Conservation (phyloP, 140 eudicot genomes). For the Senecio squalidus region DNA sequence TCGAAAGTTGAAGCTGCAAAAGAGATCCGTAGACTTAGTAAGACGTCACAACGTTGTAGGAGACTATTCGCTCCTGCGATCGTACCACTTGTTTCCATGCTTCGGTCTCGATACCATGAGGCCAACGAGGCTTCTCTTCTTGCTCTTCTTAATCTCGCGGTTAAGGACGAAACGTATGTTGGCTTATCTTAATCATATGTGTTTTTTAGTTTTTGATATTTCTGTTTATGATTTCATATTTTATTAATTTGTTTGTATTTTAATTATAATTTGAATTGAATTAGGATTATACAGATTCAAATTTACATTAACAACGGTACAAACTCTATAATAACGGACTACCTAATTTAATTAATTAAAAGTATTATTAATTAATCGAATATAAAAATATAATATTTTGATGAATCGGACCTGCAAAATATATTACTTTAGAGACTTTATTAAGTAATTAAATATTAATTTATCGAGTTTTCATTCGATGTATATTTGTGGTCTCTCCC, state of each 20-base stretch:
- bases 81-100: slow-evolving; percentile 74
- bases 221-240: neutral
- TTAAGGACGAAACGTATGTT: slow-evolving; percentile 76
- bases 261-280: too few species aligned
- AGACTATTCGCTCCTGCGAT: slow-evolving; percentile 71
- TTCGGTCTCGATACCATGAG: slow-evolving; percentile 35
- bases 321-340: too few species aligned
- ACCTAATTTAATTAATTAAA: too few species aligned
- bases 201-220: neutral
- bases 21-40: slow-evolving; percentile 84
- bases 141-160: slow-evolving; percentile 96
- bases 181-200: neutral
- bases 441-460: too few species aligned
- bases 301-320: too few species aligned
- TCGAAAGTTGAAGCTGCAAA: slow-evolving; percentile 64
- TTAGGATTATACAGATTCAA: too few species aligned
- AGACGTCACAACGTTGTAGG: slow-evolving; percentile 81
- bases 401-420: too few species aligned
- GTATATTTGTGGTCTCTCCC: slow-evolving; percentile 35
- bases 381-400: too few species aligned
- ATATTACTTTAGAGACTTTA: too few species aligned
- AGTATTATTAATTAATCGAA: too few species aligned
- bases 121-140: slow-evolving; percentile 74
- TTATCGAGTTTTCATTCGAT: too few species aligned
- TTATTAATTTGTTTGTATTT: neutral